These are phyloP conservation scores for Tuber melanosporum DNA, from an alignment of 495 filamentous ascomycete genomes.

Conservation along the genomic window DNA sequence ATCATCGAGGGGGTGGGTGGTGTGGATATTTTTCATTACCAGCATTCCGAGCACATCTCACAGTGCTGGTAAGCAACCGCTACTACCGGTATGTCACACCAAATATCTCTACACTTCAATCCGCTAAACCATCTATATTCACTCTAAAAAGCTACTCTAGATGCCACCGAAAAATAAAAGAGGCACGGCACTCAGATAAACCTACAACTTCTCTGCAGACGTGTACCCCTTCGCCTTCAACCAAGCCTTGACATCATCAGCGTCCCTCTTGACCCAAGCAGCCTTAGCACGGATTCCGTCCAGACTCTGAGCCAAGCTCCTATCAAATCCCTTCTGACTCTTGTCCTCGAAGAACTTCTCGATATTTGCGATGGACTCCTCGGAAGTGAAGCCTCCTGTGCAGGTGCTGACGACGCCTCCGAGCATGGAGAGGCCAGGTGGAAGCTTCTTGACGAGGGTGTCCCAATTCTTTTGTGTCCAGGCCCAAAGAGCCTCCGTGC, in stretches of 20 bases:
- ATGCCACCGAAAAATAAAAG: background rate
- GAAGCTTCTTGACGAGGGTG: conserved; percentile 65
- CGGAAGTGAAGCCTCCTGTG: conserved; percentile 71
- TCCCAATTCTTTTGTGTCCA: conserved; percentile 90
- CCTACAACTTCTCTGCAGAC: conserved; percentile 39
- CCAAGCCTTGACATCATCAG: conserved; percentile 53
- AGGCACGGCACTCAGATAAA: background rate
- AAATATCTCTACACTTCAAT: background rate
- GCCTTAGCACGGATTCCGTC: conserved; percentile 57
- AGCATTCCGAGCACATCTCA: background rate
- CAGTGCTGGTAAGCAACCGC: background rate
- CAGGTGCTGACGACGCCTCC: conserved; percentile 76
- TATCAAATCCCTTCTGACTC: conserved; percentile 69
- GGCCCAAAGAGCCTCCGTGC: conserved; percentile 70
- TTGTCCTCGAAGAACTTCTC: conserved; percentile 72
- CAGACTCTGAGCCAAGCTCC: conserved; percentile 56
- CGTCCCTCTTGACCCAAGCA: conserved; percentile 54
- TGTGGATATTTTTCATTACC: background rate
- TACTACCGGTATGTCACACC: background rate
- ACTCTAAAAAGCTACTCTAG: conserved; percentile 5
- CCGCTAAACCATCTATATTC: background rate
- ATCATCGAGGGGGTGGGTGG: background rate
- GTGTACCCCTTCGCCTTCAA: conserved; percentile 46
- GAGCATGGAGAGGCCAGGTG: conserved; percentile 76
- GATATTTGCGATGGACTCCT: conserved; percentile 67